A percentile compares a stretch with the other conserved stretches of the same genome.
Evolutionary conservation across 345 rosid species (phyloP).

Genomic region (Melastoma malabathricum): DNA sequence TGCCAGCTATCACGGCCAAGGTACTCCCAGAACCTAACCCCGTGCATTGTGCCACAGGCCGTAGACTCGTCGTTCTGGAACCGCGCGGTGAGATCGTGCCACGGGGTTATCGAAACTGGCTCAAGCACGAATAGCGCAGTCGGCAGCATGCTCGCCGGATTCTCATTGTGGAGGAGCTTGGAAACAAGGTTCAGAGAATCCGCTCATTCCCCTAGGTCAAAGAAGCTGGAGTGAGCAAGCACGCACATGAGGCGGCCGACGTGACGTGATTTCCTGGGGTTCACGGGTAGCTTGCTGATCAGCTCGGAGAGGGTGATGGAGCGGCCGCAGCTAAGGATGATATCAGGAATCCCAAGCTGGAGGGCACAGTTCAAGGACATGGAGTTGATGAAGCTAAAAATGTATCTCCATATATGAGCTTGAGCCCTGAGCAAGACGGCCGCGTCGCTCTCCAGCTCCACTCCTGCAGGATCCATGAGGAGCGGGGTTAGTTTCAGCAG

Average conservation of each 20-base stretch:
- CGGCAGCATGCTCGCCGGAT: neutral
- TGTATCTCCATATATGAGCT: constrained; percentile 15
- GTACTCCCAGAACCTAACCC: constrained; percentile 6
- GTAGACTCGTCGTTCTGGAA: constrained; percentile 9
- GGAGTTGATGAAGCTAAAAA: constrained; percentile 13
- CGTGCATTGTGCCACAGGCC: constrained; percentile 8
- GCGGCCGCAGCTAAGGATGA: constrained; percentile 18
- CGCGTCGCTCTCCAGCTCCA: constrained; percentile 3
- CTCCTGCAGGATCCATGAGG: neutral
- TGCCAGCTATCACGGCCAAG: neutral
- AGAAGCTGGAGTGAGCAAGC: constrained; percentile 23
- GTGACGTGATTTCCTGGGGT: constrained; percentile 6
- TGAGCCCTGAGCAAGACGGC: constrained; percentile 8
- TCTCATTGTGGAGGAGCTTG: constrained; percentile 14
- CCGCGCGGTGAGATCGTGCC: constrained; percentile 18
- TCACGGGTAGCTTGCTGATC: constrained; percentile 6
- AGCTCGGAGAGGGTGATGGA: constrained; percentile 24
- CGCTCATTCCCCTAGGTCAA: neutral
- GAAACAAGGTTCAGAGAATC: constrained; percentile 10
- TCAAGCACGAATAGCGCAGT: constrained; percentile 6
- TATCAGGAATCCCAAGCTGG: constrained; percentile 24
- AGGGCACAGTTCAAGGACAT: constrained; percentile 29
- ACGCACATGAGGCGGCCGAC: constrained; percentile 20
- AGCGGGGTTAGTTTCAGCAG: neutral
- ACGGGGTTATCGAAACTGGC: constrained; percentile 4